phyloP scores from a whole-genome alignment of 1,139 yeast genomes.

The Wickerhamomyces sp. region DNA sequence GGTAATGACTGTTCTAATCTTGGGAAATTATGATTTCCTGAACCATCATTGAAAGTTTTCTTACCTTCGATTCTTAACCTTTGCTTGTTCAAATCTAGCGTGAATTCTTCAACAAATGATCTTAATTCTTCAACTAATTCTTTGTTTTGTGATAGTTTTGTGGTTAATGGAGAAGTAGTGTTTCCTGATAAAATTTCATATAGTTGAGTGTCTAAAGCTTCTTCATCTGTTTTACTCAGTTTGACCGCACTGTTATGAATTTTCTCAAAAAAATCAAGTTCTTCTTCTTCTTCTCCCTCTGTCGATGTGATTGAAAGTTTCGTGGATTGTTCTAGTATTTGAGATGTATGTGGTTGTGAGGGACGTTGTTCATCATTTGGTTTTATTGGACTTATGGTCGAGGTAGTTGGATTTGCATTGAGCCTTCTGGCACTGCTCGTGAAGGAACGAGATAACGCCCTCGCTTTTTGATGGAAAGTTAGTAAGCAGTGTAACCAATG shows the following conservation, averaged over 20 bases:
- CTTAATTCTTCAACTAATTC: conserved; percentile 14
- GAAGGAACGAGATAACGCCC: conserved; percentile 7
- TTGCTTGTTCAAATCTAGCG: conserved; percentile 13
- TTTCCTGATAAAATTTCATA: conserved; percentile 19
- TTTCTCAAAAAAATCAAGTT: conserved; percentile 11
- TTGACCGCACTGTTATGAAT: conserved; percentile 15
- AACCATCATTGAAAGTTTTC: background rate
- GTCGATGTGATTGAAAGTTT: too few species aligned
- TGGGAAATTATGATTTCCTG: conserved; percentile 25
- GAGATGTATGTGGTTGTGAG: background rate
- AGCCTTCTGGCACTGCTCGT: conserved; percentile 4
- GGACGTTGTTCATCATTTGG: background rate
- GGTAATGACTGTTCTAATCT: conserved; percentile 29
- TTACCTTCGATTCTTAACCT: conserved; percentile 10
- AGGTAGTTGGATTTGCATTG: conserved; percentile 4
- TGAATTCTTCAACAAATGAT: conserved; percentile 17
- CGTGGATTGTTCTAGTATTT: background rate
- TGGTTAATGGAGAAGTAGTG: conserved; percentile 15
- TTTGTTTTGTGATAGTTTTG: conserved; percentile 11
- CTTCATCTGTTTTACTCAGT: conserved; percentile 12
- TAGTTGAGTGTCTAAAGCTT: conserved; percentile 13
- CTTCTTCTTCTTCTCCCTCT: background rate
- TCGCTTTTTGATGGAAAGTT: conserved; percentile 2
- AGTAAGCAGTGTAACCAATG: background rate
- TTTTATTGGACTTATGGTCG: background rate